These are phyloP conservation scores for Bruguiera sexangula DNA, from an alignment of 345 rosid genomes.

Conservation along the genomic window DNA sequence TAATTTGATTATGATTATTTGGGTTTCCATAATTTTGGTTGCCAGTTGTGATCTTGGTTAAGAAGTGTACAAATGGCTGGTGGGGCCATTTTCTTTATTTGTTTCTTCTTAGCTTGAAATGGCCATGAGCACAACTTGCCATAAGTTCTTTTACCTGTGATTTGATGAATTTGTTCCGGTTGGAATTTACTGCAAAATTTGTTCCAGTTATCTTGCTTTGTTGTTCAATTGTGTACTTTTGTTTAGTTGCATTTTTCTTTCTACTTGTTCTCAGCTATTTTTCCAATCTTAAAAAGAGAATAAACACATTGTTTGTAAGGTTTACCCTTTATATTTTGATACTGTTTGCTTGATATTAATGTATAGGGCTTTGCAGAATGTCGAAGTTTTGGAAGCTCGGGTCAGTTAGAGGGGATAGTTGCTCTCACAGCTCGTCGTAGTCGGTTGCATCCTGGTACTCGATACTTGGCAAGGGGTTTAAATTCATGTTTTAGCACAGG, in stretches of 20 bases:
- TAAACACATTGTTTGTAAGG: constrained; percentile 1
- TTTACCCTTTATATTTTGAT: constrained; percentile 29
- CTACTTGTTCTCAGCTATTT: not conserved
- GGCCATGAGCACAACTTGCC: not conserved
- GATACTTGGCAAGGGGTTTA: constrained; percentile 96
- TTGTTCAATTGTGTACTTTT: not conserved
- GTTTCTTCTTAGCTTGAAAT: not conserved
- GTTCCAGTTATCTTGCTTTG: not conserved
- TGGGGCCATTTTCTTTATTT: not conserved
- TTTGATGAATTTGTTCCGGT: not conserved
- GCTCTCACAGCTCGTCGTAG: constrained; percentile 94
- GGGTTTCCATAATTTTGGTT: not conserved
- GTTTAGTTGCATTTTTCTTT: not conserved
- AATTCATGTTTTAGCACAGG: constrained; percentile 98
- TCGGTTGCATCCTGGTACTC: constrained; percentile 96
- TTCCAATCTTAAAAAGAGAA: not conserved
- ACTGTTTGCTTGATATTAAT: constrained; percentile 54
- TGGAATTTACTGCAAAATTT: not conserved
- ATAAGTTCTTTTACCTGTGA: not conserved
- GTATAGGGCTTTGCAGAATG: constrained; percentile 97
- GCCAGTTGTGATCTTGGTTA: not conserved
- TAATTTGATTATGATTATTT: not conserved
- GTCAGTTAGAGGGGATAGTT: constrained; percentile 89
- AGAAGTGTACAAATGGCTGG: not conserved
- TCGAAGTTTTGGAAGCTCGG: constrained; percentile 85